Percentiles rank a stretch among this genome's conserved stretches.
phyloP scores from a whole-genome alignment of 306 rosid genomes.

The Delonix regia region DNA sequence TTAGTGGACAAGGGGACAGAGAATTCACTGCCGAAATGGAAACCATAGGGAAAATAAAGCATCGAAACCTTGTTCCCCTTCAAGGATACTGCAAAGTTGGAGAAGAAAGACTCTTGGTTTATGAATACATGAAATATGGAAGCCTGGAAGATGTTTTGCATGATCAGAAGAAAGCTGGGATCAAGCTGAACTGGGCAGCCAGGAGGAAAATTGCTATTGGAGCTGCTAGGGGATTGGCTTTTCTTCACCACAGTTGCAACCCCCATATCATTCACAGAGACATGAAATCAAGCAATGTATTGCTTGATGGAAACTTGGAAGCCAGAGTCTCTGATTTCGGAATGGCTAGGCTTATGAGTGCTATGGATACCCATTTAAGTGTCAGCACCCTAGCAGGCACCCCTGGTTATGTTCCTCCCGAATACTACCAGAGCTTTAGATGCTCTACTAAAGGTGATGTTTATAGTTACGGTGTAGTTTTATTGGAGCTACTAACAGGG shows the following conservation, averaged over 20 bases:
- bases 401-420: slow-evolving; percentile 81
- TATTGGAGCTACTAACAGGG: slow-evolving; percentile 71
- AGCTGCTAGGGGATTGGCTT: slow-evolving; percentile 70
- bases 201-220: slow-evolving; percentile 74
- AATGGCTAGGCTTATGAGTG: slow-evolving; percentile 79
- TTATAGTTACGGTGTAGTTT: slow-evolving; percentile 69
- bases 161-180: slow-evolving; percentile 53
- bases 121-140: slow-evolving; percentile 71
- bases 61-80: slow-evolving; percentile 72
- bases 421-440: slow-evolving; percentile 73
- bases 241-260: slow-evolving; percentile 69
- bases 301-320: slow-evolving; percentile 64
- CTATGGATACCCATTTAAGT: slow-evolving; percentile 79
- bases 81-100: slow-evolving; percentile 73
- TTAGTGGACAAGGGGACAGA: slow-evolving; percentile 77
- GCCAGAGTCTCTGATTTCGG: slow-evolving; percentile 79
- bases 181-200: slow-evolving; percentile 65
- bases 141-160: slow-evolving; percentile 76
- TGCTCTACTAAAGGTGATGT: slow-evolving; percentile 71
- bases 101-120: slow-evolving; percentile 72
- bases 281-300: slow-evolving; percentile 77
- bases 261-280: slow-evolving; percentile 76
- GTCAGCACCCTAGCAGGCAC: slow-evolving; percentile 80
- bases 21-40: slow-evolving; percentile 86
- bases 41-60: slow-evolving; percentile 77